Conservation (phyloP, 805 yeast genomes). For the Wickerhamomyces silvicola region DNA sequence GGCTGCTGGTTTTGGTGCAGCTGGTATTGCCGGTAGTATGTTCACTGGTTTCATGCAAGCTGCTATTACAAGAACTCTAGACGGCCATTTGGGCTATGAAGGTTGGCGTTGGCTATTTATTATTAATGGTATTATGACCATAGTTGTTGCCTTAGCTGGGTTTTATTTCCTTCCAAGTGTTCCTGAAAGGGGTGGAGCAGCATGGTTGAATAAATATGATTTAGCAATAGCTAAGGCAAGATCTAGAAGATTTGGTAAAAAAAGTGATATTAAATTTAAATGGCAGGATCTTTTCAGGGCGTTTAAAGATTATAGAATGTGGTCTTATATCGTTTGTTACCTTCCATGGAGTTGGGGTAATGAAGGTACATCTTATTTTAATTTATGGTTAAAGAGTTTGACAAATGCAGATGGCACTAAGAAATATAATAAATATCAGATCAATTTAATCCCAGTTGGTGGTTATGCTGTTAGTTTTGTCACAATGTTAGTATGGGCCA, state of each 20-base stretch:
- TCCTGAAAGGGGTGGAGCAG: constrained; percentile 35
- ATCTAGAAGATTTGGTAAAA: constrained; percentile 3
- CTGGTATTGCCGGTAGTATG: constrained; percentile 13
- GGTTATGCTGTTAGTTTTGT: constrained; percentile 7
- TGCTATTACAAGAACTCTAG: constrained; percentile 26
- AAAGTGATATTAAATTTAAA: constrained; percentile 1
- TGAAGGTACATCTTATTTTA: constrained; percentile 36
- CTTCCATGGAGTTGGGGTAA: constrained; percentile 5
- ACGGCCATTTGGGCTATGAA: constrained; percentile 36
- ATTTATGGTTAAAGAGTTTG: constrained; percentile 37
- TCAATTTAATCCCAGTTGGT: constrained; percentile 8
- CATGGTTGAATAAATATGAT: constrained; percentile 1
- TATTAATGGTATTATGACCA: constrained; percentile 45
- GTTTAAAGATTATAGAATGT: constrained; percentile 3
- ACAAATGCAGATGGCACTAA: constrained; percentile 24
- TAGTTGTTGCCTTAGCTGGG: constrained; percentile 52
- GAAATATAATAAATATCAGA: constrained; percentile 18
- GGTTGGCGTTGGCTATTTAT: constrained; percentile 64
- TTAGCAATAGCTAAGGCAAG: constrained; percentile 2
- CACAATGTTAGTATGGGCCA: constrained; percentile 5
- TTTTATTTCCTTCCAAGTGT: no score
- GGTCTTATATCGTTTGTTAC: constrained; percentile 1
- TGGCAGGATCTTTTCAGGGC: constrained; percentile 2
- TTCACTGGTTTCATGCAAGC: constrained; percentile 37
- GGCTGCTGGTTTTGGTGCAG: constrained; percentile 19